Base-by-base conservation (phyloP, 1,284 basidiomycete genomes). In the Trichosporon faecale region DNA sequence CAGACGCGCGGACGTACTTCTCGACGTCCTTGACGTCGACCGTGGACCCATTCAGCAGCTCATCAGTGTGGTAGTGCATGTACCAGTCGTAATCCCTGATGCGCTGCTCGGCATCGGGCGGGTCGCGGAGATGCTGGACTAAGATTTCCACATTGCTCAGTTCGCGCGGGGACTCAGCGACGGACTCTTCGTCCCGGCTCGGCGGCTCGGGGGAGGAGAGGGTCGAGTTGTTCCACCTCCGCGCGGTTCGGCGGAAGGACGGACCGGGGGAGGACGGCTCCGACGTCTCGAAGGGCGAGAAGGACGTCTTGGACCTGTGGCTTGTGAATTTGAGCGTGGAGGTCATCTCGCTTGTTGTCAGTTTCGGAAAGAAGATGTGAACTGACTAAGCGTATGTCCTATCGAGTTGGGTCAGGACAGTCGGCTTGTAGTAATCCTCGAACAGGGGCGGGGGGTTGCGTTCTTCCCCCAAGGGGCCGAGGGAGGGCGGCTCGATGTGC, bases 341-440 rank as follows among this genome's bases (percentile, higher is more conserved):
- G 1, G 73, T 72, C 73, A 72, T 74, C 31, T 72, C 73, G 40
- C 67, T 71, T 18, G 7, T 4, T 5, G 63, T 68, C 37, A 71
- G 70, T 46, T 21, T 11, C 46, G n/a, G n/a, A 3, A 6, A 0
- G 57, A 1, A 40, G 7, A 11, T n/a, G 16, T 8, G 5, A 29
- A 74, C 78, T 72, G 46, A 81, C 79, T 80, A 83, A 2, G 84
- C 64, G 87, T 88, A 40, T 86, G 91, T 82, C 89, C 94, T 68
- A 88, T 92, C 77, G 69, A 79, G 78, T 61, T 82, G 77, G 5
- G 79, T 79, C 21, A 82, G 69, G 46, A 79, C 73, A 68, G 91
- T 84, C 4, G 95, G 94, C 40, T 93, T 88, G 80, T 98, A 98
- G 83, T 96, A 96, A 78, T 95, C 93, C 4, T 90, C 87, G 91